Percentiles rank a stretch among this genome's conserved stretches.
phyloP scores from a whole-genome alignment of 2,329 filamentous ascomycete species.

The Gnomoniopsis smithogilvyi region DNA sequence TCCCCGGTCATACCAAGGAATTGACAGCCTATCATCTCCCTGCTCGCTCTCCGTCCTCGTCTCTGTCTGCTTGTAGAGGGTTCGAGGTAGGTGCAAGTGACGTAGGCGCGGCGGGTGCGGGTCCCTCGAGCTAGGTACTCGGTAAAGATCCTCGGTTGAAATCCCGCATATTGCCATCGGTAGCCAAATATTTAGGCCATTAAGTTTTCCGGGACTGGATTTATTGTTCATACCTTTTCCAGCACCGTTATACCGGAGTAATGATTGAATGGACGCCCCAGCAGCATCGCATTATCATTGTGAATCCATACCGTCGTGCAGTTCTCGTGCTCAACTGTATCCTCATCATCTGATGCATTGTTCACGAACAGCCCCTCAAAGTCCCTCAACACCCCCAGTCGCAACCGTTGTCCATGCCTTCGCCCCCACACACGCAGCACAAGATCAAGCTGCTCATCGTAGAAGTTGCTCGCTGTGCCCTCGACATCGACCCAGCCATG shows the following conservation, averaged over 20 bases:
- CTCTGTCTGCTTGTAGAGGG: too few relatives aligned
- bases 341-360: not conserved
- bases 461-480: not conserved
- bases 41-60: too few relatives aligned
- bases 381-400: not conserved
- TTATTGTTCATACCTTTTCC: not conserved
- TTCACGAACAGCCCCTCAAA: not conserved
- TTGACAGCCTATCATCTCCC: too few relatives aligned
- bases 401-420: not conserved
- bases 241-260: not conserved
- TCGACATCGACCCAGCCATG: not conserved
- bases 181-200: too few relatives aligned
- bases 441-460: conserved; percentile 7
- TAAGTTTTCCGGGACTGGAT: too few relatives aligned
- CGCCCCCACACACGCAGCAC: not conserved
- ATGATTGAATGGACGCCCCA: not conserved
- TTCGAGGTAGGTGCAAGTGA: too few relatives aligned
- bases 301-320: not conserved
- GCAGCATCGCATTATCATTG: conserved; percentile 1
- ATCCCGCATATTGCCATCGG: too few relatives aligned
- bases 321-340: not conserved
- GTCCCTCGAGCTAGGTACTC: too few relatives aligned
- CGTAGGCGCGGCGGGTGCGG: too few relatives aligned
- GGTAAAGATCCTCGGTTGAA: too few relatives aligned
- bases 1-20: too few relatives aligned